These are phyloP conservation scores for Polytrichum formosum DNA, from an alignment of 225 moss, liverwort and hornwort genomes.

Conservation along the genomic window DNA sequence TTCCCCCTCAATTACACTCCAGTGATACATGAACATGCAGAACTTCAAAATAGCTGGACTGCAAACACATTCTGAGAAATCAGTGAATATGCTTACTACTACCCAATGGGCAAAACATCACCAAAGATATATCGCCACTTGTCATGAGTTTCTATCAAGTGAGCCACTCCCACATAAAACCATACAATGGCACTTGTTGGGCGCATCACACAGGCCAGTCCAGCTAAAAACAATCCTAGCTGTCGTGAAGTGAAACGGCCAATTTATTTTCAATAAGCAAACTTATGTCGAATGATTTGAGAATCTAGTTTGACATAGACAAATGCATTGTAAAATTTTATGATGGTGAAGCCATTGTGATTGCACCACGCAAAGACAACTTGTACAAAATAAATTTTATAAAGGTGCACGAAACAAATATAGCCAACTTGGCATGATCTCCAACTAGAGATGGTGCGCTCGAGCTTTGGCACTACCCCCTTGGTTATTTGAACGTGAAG, in stretches of 20 bases:
- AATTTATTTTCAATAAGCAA: too few relatives aligned
- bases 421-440: too few relatives aligned
- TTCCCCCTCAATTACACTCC: background rate
- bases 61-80: slow-evolving; percentile 3
- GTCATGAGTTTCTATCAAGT: slow-evolving; percentile 59
- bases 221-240: slow-evolving; percentile 72
- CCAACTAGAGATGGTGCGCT: too few relatives aligned
- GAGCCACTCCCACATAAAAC: slow-evolving; percentile 76
- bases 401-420: too few relatives aligned
- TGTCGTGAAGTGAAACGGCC: slow-evolving; percentile 50
- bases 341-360: too few relatives aligned
- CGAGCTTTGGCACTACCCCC: too few relatives aligned
- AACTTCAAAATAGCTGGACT: background rate
- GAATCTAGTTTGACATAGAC: too few relatives aligned
- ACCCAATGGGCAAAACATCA: slow-evolving; percentile 95
- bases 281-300: too few relatives aligned
- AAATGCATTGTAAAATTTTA: too few relatives aligned
- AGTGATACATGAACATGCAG: background rate
- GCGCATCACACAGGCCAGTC: slow-evolving; percentile 54
- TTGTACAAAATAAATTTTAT: too few relatives aligned
- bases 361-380: too few relatives aligned
- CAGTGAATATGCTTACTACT: slow-evolving; percentile 47
- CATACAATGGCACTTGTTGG: slow-evolving; percentile 91
- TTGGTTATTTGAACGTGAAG: too few relatives aligned
- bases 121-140: slow-evolving; percentile 64